Evolutionary conservation across 805 yeast genomes (phyloP).

Genomic region (Candida germanica): DNA sequence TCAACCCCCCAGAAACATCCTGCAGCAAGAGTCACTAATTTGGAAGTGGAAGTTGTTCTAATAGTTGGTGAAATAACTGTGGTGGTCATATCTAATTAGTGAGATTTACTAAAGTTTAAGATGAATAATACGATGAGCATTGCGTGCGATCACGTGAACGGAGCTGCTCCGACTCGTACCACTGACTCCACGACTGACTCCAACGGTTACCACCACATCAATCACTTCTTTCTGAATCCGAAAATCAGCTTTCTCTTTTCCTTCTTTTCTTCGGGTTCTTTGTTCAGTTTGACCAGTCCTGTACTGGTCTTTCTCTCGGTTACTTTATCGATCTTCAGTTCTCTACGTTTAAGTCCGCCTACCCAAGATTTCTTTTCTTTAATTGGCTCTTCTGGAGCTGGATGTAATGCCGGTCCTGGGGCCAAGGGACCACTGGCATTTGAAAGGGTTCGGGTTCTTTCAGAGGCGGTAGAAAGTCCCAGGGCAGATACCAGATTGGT

Average conservation of each 20-base stretch:
- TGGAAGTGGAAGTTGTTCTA: slow-evolving; percentile 31
- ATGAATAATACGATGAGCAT: no score
- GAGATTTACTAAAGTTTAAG: no score
- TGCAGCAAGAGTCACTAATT: slow-evolving; percentile 45
- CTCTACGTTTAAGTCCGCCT: slow-evolving; percentile 35
- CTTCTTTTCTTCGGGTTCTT: slow-evolving; percentile 16
- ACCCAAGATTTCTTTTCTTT: slow-evolving; percentile 42
- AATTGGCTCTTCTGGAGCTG: slow-evolving; percentile 3
- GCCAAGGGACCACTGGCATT: slow-evolving; percentile 7
- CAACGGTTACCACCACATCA: neutral
- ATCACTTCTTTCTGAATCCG: slow-evolving; percentile 31
- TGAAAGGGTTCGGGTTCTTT: neutral
- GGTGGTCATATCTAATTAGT: slow-evolving; percentile 14
- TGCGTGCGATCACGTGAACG: no score
- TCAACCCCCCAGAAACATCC: slow-evolving; percentile 92
- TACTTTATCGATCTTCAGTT: slow-evolving; percentile 17
- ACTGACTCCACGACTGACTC: no score
- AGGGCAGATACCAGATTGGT: slow-evolving; percentile 4
- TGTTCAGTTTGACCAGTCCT: slow-evolving; percentile 16
- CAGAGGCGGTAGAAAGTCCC: neutral
- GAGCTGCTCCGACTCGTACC: no score
- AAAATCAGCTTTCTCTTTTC: slow-evolving; percentile 32
- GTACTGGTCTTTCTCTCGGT: slow-evolving; percentile 20
- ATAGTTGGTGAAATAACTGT: slow-evolving; percentile 32
- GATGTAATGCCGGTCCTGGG: slow-evolving; percentile 1